Base-by-base conservation (phyloP, 2,329 filamentous ascomycete species). In the Fusarium pseudograminearum region DNA sequence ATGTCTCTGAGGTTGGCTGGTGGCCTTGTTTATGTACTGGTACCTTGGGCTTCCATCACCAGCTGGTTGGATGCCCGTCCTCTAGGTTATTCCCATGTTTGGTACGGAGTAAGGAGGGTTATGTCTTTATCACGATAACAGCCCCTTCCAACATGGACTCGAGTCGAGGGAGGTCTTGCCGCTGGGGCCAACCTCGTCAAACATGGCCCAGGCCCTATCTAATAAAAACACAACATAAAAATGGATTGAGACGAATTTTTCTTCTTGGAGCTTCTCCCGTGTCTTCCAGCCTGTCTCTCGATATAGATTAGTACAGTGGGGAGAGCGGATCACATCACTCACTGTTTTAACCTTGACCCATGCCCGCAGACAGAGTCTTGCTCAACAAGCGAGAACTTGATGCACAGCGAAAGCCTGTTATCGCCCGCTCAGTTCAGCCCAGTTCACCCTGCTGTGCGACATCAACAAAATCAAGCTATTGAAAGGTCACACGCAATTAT, bases 281-380 rank as follows among this genome's bases (percentile, higher is more conserved):
- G 53, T 33, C 45, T 70, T 68, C 45, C 51, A 63, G 52, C 48
- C 50, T 38, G 34, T 48, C 36, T 16, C 44, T 61, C 40, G 31
- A 65, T 55, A 60, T 40, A 20, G n/a, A 40, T 70, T 70, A 70
- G 52, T 59, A 44, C 51, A 46, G 67, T 69, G 67, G 67, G 61
- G 61, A 57, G 34, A 52, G 61, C 61, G 55, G 61, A 62, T 54
- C 54, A 42, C 33, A 62, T 54, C 54, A 46, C 30, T 38, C 40
- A 24, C 41, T 54, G 38, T 30, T 30, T 31, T 30, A 22, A 20
- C 36, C 55, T 42, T 69, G 57, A 28, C 48, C 48, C 31, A 34
- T 34, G 51, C 18, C 14, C 41, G 26, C n/a, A 22, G 31, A 47
- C 40, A 42, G 34, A 65, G 42, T 38, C 59, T 64, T 44, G 38